Percentiles rank a stretch among this genome's conserved stretches.
These are phyloP conservation scores for Inga laurina DNA, from an alignment of 306 rosid genomes.

Conservation along the genomic window DNA sequence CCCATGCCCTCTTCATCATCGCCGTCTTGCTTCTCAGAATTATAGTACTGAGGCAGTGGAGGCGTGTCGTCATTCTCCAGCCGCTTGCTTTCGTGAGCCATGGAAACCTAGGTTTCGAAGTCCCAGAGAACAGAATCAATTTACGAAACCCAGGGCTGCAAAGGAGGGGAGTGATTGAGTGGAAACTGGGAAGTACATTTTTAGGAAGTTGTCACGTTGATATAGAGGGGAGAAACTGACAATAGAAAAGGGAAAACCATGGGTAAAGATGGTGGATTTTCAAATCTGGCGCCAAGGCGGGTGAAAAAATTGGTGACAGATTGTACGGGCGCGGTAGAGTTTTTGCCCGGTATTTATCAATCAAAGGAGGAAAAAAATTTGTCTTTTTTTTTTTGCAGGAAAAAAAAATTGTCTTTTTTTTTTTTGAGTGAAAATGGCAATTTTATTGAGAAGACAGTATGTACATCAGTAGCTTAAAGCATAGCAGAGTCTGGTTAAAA, in stretches of 20 bases:
- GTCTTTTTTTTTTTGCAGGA: too few species aligned
- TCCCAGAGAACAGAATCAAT: not conserved
- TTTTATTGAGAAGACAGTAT: too few species aligned
- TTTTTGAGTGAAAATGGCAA: too few species aligned
- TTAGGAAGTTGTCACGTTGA: not conserved
- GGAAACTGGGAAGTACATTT: not conserved
- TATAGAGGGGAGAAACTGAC: not conserved
- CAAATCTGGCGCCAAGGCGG: constrained; percentile 5
- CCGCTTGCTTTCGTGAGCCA: constrained; percentile 13
- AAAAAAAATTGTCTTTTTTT: too few species aligned
- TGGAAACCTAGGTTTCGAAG: not conserved
- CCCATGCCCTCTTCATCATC: not conserved
- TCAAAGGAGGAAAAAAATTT: too few species aligned
- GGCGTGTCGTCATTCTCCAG: not conserved
- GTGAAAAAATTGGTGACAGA: not conserved
- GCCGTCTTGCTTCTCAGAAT: not conserved
- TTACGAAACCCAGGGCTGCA: not conserved
- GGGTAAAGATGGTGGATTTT: not conserved
- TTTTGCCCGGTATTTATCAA: too few species aligned
- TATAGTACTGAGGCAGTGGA: not conserved
- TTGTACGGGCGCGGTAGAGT: too few species aligned
- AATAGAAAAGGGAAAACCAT: not conserved
- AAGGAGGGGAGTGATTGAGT: not conserved
- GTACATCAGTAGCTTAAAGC: too few species aligned
- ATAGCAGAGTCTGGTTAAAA: too few species aligned